A percentile compares a stretch with the other conserved stretches of the same genome.
Evolutionary conservation across 768 basidiomycete species (phyloP).

Genomic region (Tephrocybe rancida): DNA sequence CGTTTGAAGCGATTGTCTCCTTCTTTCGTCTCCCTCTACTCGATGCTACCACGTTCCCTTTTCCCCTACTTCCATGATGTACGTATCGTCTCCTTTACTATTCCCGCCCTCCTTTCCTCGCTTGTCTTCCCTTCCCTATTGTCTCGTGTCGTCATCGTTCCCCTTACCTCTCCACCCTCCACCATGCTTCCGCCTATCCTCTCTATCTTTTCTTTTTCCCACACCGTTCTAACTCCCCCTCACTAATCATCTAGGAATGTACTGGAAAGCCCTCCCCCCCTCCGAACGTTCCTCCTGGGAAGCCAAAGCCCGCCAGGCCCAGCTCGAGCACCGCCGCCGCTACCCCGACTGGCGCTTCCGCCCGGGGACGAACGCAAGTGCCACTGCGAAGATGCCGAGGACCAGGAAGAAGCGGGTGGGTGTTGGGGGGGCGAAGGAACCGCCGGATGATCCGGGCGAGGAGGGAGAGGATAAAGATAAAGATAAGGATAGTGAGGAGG

Average conservation of each 20-base stretch:
- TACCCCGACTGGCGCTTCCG: conserved; percentile 87
- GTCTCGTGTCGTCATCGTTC: no score
- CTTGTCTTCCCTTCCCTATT: no score
- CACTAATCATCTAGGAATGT: conserved; percentile 49
- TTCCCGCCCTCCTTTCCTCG: no score
- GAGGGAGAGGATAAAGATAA: background rate
- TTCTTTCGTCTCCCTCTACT: no score
- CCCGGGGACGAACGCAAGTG: conserved; percentile 49
- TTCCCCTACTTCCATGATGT: no score
- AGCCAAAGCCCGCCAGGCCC: conserved; percentile 66
- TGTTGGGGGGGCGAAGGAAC: background rate
- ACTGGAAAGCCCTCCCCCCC: conserved; percentile 71
- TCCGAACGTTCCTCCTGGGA: conserved; percentile 78
- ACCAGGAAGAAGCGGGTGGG: background rate
- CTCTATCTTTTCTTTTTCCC: background rate
- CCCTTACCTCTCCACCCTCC: background rate
- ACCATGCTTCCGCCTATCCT: background rate
- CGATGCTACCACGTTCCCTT: no score
- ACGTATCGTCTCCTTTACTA: no score
- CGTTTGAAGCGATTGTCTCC: no score
- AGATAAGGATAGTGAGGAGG: no score
- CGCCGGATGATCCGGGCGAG: background rate
- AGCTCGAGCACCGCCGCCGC: conserved; percentile 69
- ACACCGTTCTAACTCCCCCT: background rate
- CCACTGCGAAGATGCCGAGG: background rate